Base-by-base conservation (phyloP, 371 early-diverging fungal genomes). In the Blakeslea trispora region DNA sequence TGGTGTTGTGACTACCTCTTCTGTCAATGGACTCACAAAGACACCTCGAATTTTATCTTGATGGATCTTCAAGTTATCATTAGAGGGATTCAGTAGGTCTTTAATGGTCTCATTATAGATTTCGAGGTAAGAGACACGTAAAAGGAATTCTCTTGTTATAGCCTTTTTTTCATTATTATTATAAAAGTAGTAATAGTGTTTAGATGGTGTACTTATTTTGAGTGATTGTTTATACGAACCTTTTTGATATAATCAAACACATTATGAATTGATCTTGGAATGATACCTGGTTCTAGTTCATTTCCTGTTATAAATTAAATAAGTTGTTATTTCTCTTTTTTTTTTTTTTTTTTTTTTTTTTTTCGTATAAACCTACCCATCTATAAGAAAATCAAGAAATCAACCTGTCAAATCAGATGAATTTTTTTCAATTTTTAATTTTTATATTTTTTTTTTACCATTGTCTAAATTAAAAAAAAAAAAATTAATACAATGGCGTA, bases 91-190 rank as follows among this genome's bases (percentile, higher is more conserved):
- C 5, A 92, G 69, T 10, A 96, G 71, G 71, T 96, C 95, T n/a
- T 84, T 79, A 52, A 95, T 86, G 10, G 80, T 82, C 57, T 99
- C 99, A 67, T 96, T 96, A 72, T 98, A 99, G 39, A 99, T 96
- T 71, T 99, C 99, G 57, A 97, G 60, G 63, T 92, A 98, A 1
- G 95, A 92, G 17, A 97, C 95, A 49, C 92, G 86, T 24, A 95
- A 59, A 19, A 93, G 71, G 55, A 85, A 93, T 64, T 93, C 92
- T 23, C 89, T 79, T 21, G 84, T 71, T 7, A 47, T 49, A 10
- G 63, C 57, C 59, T 72, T 54, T 53, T 49, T 45, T 34, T 15
- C 13, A 17, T 19, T 3, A 19, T 10, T 8, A 53, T 39, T 32
- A n/a, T n/a, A n/a, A n/a, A n/a, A n/a, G n/a, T n/a, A n/a, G n/a